Conservation (phyloP, 2,329 filamentous ascomycete genomes). For the Colletotrichum sp. region DNA sequence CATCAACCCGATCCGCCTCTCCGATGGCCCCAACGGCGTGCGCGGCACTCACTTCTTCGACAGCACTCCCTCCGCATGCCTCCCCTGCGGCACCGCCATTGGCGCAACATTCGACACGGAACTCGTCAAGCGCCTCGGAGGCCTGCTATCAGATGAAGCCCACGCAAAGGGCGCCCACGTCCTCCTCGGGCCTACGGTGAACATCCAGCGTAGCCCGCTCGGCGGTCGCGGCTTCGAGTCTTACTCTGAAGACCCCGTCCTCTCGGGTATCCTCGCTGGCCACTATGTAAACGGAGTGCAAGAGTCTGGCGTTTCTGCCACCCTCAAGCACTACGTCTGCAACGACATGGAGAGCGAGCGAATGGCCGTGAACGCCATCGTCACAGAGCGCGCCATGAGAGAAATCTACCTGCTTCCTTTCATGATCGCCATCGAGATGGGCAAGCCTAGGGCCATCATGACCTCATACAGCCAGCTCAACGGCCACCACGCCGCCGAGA, state of each 20-base stretch:
- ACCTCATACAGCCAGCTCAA: constrained; percentile 54
- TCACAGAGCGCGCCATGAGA: constrained; percentile 60
- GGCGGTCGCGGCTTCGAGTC: constrained; percentile 66
- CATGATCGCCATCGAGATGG: constrained; percentile 58
- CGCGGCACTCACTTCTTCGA: constrained; percentile 73
- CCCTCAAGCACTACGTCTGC: constrained; percentile 66
- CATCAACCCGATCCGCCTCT: constrained; percentile 18
- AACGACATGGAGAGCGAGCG: constrained; percentile 66
- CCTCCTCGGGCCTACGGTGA: constrained; percentile 66
- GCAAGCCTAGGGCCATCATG: constrained; percentile 60
- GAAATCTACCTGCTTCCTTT: constrained; percentile 65
- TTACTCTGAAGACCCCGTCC: constrained; percentile 61
- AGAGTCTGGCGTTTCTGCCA: constrained; percentile 58
- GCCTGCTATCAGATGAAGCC: constrained; percentile 56
- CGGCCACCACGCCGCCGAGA: constrained; percentile 35
- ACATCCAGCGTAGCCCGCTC: constrained; percentile 64
- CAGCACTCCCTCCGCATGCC: constrained; percentile 62
- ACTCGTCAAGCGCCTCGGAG: constrained; percentile 55
- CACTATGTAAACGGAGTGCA: constrained; percentile 60
- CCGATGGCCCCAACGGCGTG: constrained; percentile 39
- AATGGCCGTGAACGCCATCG: constrained; percentile 57
- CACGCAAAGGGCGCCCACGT: constrained; percentile 62
- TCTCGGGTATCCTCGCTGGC: constrained; percentile 59
- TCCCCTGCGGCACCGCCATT: constrained; percentile 63
- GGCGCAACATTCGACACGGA: constrained; percentile 62